These are phyloP conservation scores for Conticribra weissflogii DNA, from an alignment of 108 stramenopile species.

Conservation along the genomic window DNA sequence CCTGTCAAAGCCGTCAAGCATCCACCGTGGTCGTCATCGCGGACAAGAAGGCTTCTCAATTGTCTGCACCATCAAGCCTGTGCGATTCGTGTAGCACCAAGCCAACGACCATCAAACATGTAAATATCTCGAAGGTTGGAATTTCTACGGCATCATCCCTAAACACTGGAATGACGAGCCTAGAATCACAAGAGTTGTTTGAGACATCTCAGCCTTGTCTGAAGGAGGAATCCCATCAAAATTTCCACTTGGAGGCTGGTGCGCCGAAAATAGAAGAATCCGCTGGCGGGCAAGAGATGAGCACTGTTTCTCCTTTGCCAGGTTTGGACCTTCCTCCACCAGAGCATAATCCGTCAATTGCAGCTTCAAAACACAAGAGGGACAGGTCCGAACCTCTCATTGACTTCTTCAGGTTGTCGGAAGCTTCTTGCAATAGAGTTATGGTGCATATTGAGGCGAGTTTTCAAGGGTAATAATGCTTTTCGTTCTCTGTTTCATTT, in stretches of 20 bases:
- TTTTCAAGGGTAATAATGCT: no score
- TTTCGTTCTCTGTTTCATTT: background rate
- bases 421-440: constrained; percentile 5
- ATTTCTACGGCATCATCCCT: background rate
- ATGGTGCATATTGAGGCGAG: constrained; percentile 28
- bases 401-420: constrained; percentile 7
- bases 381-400: background rate
- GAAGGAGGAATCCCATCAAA: background rate
- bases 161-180: constrained; percentile 1
- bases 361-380: background rate
- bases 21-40: background rate
- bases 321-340: background rate
- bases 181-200: background rate
- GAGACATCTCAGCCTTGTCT: background rate
- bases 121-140: background rate
- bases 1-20: constrained; percentile 3
- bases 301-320: no score
- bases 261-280: background rate
- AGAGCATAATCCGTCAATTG: background rate
- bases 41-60: background rate
- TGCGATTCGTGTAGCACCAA: background rate
- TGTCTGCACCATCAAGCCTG: background rate
- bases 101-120: background rate
- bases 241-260: no score
- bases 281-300: background rate